Conservation (phyloP, 2,329 filamentous ascomycete species). For the Talaromyces marneffei region DNA sequence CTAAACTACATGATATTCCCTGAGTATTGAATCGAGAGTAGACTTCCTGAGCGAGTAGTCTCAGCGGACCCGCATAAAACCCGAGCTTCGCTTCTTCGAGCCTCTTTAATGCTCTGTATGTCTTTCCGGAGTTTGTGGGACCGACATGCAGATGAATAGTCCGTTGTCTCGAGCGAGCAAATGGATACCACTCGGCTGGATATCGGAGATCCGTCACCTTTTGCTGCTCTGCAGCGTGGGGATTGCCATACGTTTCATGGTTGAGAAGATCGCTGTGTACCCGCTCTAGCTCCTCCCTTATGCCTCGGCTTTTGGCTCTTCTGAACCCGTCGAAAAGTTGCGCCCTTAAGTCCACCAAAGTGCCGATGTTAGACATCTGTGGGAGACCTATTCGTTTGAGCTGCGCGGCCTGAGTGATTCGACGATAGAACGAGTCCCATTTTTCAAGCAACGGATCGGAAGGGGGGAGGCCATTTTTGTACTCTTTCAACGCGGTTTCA, state of each 20-base stretch:
- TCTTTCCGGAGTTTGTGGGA: slow-evolving; percentile 97
- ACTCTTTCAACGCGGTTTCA: slow-evolving; percentile 22
- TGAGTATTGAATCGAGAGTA: slow-evolving; percentile 78
- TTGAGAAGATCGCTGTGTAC: slow-evolving; percentile 63
- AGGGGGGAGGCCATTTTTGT: slow-evolving; percentile 18
- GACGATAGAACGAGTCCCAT: slow-evolving; percentile 30
- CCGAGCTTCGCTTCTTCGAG: slow-evolving; percentile 70
- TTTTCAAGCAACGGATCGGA: slow-evolving; percentile 17
- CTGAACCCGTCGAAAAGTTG: slow-evolving; percentile 57
- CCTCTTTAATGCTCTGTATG: slow-evolving; percentile 83
- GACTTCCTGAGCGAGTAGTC: slow-evolving; percentile 89
- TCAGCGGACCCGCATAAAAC: slow-evolving; percentile 83
- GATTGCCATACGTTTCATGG: slow-evolving; percentile 51
- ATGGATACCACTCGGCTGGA: slow-evolving; percentile 88
- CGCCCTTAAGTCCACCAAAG: slow-evolving; percentile 22
- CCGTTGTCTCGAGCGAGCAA: slow-evolving; percentile 70
- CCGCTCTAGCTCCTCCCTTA: slow-evolving; percentile 58
- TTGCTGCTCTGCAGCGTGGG: slow-evolving; percentile 54
- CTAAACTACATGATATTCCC: slow-evolving; percentile 67
- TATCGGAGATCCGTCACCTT: slow-evolving; percentile 76
- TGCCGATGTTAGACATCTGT: slow-evolving; percentile 15
- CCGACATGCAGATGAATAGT: slow-evolving; percentile 90
- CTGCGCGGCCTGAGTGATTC: slow-evolving; percentile 27
- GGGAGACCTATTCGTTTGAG: slow-evolving; percentile 21
- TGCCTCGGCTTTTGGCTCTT: slow-evolving; percentile 44